Percentiles rank a stretch among this genome's conserved stretches.
These are phyloP conservation scores for Verticillium zaregamsianum DNA, from an alignment of 2,329 filamentous ascomycete species.

Conservation along the genomic window DNA sequence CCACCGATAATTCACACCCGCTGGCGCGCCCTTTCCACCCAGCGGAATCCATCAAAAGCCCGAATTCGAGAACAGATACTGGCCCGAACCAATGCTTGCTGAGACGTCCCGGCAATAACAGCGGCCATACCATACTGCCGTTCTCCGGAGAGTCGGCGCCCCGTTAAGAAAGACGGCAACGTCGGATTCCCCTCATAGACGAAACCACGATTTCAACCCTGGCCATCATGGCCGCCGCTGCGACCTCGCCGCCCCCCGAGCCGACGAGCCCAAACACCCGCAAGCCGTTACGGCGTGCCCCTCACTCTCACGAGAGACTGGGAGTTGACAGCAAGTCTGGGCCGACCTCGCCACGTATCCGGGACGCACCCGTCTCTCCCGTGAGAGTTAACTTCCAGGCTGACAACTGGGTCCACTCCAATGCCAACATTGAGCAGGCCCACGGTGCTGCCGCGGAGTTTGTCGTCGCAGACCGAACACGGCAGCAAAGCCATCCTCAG, in stretches of 20 bases:
- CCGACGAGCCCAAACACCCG: constrained; percentile 20
- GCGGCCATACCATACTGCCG: background rate
- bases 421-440: constrained; percentile 44
- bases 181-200: background rate
- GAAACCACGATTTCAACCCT: background rate
- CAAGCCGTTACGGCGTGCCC: constrained; percentile 31
- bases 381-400: constrained; percentile 50
- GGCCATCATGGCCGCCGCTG: constrained; percentile 5
- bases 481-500: constrained; percentile 25
- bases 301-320: constrained; percentile 26
- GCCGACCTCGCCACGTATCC: constrained; percentile 38
- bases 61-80: no score
- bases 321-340: constrained; percentile 20
- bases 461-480: constrained; percentile 19
- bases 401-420: constrained; percentile 48
- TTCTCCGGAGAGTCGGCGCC: background rate
- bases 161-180: background rate
- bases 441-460: constrained; percentile 20
- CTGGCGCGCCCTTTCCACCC: background rate
- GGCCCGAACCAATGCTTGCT: background rate
- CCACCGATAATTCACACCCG: background rate
- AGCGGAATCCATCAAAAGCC: background rate
- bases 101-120: background rate
- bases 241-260: constrained; percentile 22
- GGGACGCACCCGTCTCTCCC: constrained; percentile 51